These are phyloP conservation scores for Tulasnella sp. DNA, from an alignment of 768 basidiomycete species.

Conservation along the genomic window DNA sequence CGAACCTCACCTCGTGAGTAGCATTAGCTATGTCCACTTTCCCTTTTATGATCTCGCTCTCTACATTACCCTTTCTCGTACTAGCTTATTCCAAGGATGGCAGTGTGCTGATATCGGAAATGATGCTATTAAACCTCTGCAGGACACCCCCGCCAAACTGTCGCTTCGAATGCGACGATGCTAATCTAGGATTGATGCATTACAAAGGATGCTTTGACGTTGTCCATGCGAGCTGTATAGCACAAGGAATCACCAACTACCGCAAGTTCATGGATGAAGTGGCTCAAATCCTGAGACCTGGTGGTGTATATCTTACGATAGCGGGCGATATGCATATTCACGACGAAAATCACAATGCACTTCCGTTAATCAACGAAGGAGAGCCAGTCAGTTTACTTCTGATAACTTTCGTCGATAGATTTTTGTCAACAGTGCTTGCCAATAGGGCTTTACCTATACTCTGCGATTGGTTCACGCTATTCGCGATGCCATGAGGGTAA, in stretches of 20 bases:
- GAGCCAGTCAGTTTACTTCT: neutral
- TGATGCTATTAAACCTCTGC: neutral
- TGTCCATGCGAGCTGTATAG: neutral
- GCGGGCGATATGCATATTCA: constrained; percentile 4
- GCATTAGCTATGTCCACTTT: neutral
- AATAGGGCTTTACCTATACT: neutral
- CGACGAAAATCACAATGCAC: constrained; percentile 1
- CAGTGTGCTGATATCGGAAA: no score
- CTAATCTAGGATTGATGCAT: constrained; percentile 18
- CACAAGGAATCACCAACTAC: constrained; percentile 13
- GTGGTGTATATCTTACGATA: constrained; percentile 16
- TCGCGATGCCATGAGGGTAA: constrained; percentile 2
- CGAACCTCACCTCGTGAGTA: constrained; percentile 9
- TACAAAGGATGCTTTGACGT: constrained; percentile 16
- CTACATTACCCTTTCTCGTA: neutral
- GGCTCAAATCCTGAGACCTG: constrained; percentile 3
- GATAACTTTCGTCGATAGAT: neutral
- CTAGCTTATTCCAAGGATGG: no score
- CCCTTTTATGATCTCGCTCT: no score
- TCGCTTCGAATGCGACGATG: constrained; percentile 27
- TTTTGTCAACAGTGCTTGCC: neutral
- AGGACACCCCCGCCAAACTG: constrained; percentile 23
- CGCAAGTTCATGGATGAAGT: constrained; percentile 13
- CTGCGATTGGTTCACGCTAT: neutral
- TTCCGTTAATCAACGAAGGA: neutral